Conservation (phyloP, 2,329 filamentous ascomycete genomes). For the Xylogone sp. region DNA sequence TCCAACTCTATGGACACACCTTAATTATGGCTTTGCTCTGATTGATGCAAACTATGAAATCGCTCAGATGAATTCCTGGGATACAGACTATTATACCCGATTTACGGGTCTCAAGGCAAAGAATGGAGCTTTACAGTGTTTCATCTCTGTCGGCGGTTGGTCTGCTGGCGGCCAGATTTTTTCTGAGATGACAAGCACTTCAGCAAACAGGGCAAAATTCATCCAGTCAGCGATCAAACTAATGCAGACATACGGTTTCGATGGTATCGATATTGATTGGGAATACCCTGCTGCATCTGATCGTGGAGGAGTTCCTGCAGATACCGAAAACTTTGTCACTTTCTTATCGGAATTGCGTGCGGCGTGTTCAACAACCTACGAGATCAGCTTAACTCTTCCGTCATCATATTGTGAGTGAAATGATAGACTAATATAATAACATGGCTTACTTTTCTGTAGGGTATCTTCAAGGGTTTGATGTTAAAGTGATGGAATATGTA, state of each 20-base stretch:
- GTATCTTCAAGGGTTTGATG: conserved; percentile 29
- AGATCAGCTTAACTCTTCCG: conserved; percentile 35
- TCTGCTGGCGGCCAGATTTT: conserved; percentile 19
- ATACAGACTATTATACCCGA: no score
- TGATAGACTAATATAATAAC: no score
- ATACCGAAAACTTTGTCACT: conserved; percentile 29
- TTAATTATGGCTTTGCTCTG: no score
- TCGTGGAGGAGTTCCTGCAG: conserved; percentile 31
- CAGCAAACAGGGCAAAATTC: conserved; percentile 31
- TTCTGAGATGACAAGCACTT: conserved; percentile 27
- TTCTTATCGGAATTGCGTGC: conserved; percentile 16
- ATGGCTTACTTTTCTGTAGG: no score
- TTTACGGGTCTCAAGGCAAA: background rate
- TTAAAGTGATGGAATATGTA: conserved; percentile 21
- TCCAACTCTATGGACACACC: no score
- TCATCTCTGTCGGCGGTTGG: conserved; percentile 14
- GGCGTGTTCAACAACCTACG: conserved; percentile 32
- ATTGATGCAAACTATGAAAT: no score
- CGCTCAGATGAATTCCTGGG: no score
- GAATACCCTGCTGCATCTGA: conserved; percentile 34
- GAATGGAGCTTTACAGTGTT: conserved; percentile 4
- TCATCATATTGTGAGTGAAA: conserved; percentile 27
- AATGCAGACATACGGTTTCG: conserved; percentile 38
- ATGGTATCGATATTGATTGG: conserved; percentile 46
- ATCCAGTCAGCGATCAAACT: conserved; percentile 34